Conservation (phyloP, 75 land plant species). For the Picea glauca region DNA sequence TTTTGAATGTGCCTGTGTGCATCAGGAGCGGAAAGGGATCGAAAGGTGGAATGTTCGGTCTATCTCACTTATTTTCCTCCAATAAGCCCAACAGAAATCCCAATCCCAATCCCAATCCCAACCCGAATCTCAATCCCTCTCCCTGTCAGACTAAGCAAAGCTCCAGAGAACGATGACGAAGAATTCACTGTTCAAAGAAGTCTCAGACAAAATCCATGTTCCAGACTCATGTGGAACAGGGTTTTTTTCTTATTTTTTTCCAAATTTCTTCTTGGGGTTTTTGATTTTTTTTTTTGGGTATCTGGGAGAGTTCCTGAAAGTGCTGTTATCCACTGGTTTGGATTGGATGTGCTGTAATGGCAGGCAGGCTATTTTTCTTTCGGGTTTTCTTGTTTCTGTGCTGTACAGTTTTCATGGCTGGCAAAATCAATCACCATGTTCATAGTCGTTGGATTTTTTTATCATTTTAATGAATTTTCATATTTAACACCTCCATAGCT, state of each 20-base stretch:
- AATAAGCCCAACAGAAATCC: neutral
- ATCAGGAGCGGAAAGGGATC: conserved; percentile 21
- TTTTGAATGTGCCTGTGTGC: conserved; percentile 65
- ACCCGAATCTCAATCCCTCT: neutral
- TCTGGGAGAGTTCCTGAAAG: conserved; percentile 1
- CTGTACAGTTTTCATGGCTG: no score
- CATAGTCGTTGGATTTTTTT: no score
- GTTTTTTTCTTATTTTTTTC: neutral
- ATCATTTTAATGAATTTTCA: no score
- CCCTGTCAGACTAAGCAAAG: neutral
- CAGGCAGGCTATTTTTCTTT: conserved; percentile 7
- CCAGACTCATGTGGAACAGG: neutral
- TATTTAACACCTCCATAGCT: no score
- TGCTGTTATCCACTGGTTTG: conserved; percentile 5
- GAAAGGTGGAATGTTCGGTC: conserved; percentile 28
- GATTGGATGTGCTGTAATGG: neutral
- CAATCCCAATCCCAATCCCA: no score
- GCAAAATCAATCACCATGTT: no score
- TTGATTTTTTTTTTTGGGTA: neutral
- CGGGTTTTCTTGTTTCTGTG: conserved; percentile 2
- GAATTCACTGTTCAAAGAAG: neutral
- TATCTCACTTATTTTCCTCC: conserved; percentile 22
- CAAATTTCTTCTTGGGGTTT: no score
- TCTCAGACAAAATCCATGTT: conserved; percentile 1
- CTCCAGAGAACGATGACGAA: neutral